Base-by-base conservation (phyloP, 2,329 filamentous ascomycete genomes). In the Trichoderma sp. region DNA sequence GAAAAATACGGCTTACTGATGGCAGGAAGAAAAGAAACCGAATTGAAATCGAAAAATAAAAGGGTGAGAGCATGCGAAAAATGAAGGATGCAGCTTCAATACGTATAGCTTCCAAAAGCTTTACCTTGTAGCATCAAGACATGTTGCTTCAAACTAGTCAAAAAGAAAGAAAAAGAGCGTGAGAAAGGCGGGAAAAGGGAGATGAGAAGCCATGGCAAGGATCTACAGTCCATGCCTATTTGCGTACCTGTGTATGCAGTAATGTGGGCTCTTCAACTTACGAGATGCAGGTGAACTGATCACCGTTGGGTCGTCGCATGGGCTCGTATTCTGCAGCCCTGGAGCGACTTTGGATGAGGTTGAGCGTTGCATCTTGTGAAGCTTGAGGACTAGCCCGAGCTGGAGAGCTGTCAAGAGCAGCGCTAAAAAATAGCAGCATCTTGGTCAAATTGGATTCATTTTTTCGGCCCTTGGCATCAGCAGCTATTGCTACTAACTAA, bases 261-360 rank as follows among this genome's bases (percentile, higher is more conserved):
- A 30, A 30, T 58, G 68, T 71, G 68, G 68, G 60, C 68, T 71
- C 30, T 15, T 15, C 6, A 18, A 28, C 39, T 53, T 51, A 12
- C 39, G 67, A 18, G 30, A 28, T 53, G 30, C 30, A 61, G 63
- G 30, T 53, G 70, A 51, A 56, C 51, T 62, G 70, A 67, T 70
- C 67, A n/a, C 63, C 62, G 63, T 62, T 72, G 63, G 70, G 65
- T 21, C 28, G 32, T 28, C 18, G 18, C 61, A 71, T 47, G 66
- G 66, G 30, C 66, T 60, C 66, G 66, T 61, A 69, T 58, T 67
- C 30, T 26, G 57, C 32, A 70, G 34, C 18, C 28, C 28, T 5
- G 11, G 57, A 5, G 57, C 12, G 47, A 3, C 47, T 53, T 53
- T 18, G 47, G 47, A 53, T 62, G n/a, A 57, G 4, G 53, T 28